phyloP scores from a whole-genome alignment of 345 rosid species.

The Gossypium stocksii region DNA sequence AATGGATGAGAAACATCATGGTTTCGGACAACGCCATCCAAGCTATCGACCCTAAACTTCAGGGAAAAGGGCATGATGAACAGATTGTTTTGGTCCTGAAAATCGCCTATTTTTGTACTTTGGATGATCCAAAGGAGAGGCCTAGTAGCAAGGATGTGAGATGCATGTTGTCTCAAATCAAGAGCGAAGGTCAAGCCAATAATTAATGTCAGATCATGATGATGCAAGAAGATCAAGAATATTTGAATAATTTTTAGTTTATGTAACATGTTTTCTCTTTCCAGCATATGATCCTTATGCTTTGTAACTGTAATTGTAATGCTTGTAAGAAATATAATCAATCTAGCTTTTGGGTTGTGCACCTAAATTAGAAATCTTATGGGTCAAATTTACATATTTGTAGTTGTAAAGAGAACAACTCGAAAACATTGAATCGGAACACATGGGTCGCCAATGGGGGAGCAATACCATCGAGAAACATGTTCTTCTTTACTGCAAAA shows the following conservation, averaged over 20 bases:
- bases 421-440: neutral
- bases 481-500: neutral
- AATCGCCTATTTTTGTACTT: constrained; percentile 79
- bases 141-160: constrained; percentile 77
- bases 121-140: constrained; percentile 77
- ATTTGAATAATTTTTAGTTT: neutral
- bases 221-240: neutral
- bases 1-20: constrained; percentile 75
- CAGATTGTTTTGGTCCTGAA: constrained; percentile 74
- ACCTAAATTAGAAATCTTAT: neutral
- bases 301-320: neutral
- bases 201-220: neutral
- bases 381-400: neutral
- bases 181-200: constrained; percentile 15
- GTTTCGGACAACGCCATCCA: constrained; percentile 54
- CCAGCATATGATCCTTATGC: neutral
- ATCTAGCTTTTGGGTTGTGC: neutral
- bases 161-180: constrained; percentile 77
- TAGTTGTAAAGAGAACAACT: neutral
- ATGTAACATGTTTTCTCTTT: neutral
- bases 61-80: constrained; percentile 62
- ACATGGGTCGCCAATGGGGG: too few species aligned
- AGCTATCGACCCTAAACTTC: constrained; percentile 60
- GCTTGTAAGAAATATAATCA: neutral
- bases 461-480: neutral